Evolutionary conservation across 1,139 yeast genomes (phyloP), one percentile per base, ranked within the genome.

Genomic region (Suhomyces panamericanus): DNA sequence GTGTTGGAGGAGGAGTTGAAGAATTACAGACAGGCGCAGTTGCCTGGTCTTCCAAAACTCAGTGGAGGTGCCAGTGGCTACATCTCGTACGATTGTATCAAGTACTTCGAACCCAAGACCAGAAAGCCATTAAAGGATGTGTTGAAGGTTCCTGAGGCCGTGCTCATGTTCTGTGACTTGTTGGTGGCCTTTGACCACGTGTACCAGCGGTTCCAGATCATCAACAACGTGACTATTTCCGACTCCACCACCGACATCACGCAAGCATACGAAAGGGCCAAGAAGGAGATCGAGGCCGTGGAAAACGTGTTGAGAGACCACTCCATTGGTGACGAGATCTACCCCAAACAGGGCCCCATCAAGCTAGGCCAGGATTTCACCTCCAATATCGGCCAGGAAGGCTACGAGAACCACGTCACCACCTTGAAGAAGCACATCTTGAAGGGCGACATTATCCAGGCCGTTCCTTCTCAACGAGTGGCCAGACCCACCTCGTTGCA

Each of bases 51-150:
- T 47, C 97, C 97, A 9, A 80, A 79, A 51, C 73, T 91, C 47
- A 83, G 93, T 57, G 99, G 99, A 44, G 99, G 99, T 51, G 98
- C 98, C 9, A 78, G 93, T 42, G 99, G 99, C 0, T 93, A 90
- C 61, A 83, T 93, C 39, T 88, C 97, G 0, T 93, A 93, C 59
- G 99, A 95, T 64, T 93, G 99, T 71, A 86, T 93, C 60, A 87
- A 89, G 60, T 93, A 93, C 66, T 93, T 93, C 58, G 99, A 93
- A 67, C 99, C 99, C 46, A 85, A 78, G 58, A 91, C 98, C 1
- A 45, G 76, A 48, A 79, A 89, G 54, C 78, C 78, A 8, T 73
- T 91, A 58, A 81, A 85, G 56, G 98, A 93, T 63, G 83, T 85
- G 1, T 69, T 93, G 55, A 69, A 85, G 49, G 77, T 93, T 12